phyloP scores from a whole-genome alignment of 345 rosid genomes.

The Laguncularia racemosa region DNA sequence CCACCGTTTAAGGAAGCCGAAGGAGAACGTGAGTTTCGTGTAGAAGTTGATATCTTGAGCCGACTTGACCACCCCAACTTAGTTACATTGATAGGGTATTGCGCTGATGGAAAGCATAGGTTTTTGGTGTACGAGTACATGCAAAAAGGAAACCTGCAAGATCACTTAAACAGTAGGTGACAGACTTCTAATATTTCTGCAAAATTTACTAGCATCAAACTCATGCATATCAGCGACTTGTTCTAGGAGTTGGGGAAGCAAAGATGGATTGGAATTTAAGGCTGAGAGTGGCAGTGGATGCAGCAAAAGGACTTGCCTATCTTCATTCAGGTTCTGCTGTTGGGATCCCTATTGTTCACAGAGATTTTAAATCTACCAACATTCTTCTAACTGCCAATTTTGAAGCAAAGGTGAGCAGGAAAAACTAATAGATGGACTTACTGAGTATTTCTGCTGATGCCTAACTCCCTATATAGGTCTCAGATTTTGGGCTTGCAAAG shows the following conservation, averaged over 20 bases:
- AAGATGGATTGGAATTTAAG: slow-evolving; percentile 83
- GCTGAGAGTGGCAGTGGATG: slow-evolving; percentile 82
- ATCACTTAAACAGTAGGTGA: slow-evolving; percentile 72
- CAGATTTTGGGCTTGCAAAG: slow-evolving; percentile 96
- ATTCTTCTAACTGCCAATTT: slow-evolving; percentile 62
- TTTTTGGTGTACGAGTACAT: slow-evolving; percentile 89
- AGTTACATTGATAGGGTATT: slow-evolving; percentile 85
- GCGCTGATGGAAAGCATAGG: slow-evolving; percentile 91
- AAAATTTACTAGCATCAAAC: slow-evolving; percentile 7
- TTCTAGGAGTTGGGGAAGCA: slow-evolving; percentile 64
- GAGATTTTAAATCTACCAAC: slow-evolving; percentile 95
- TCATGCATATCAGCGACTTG: background rate
- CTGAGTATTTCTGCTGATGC: background rate
- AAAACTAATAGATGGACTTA: background rate
- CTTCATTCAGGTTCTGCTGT: slow-evolving; percentile 80
- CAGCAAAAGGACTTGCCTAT: slow-evolving; percentile 92
- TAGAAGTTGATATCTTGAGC: slow-evolving; percentile 94
- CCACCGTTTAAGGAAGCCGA: slow-evolving; percentile 77
- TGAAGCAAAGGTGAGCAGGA: slow-evolving; percentile 65
- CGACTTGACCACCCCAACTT: slow-evolving; percentile 88
- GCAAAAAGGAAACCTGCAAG: slow-evolving; percentile 96
- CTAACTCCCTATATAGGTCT: slow-evolving; percentile 37
- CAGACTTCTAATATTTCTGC: slow-evolving; percentile 1
- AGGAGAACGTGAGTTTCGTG: slow-evolving; percentile 90
- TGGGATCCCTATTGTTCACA: slow-evolving; percentile 86